These are phyloP conservation scores for Tylopilus orsonianus DNA, from an alignment of 1,284 basidiomycete genomes.

Conservation along the genomic window DNA sequence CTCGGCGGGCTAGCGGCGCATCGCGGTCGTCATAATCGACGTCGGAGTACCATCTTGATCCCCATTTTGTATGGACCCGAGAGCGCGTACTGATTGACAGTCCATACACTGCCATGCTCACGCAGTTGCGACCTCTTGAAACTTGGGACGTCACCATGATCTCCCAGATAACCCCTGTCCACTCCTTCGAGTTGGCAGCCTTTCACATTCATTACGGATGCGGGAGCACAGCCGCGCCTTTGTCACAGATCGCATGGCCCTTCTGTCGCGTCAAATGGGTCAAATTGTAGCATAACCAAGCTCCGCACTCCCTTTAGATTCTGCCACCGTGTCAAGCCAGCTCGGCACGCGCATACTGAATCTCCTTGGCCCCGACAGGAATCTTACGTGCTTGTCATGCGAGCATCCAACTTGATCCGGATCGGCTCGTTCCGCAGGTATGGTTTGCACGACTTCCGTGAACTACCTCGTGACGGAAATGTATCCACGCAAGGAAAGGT, in stretches of 20 bases:
- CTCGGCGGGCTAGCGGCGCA: background rate
- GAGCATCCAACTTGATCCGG: background rate
- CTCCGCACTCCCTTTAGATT: background rate
- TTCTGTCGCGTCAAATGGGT: constrained; percentile 16
- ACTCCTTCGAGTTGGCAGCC: constrained; percentile 5
- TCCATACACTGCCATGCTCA: too few species aligned
- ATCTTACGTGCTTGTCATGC: background rate
- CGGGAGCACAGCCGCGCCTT: background rate
- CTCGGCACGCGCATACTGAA: background rate
- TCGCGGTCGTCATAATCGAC: background rate
- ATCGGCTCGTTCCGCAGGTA: background rate
- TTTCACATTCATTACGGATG: background rate
- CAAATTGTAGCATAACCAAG: background rate
- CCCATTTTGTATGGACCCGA: too few species aligned
- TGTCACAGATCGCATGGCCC: constrained; percentile 8
- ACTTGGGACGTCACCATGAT: constrained; percentile 5
- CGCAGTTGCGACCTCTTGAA: constrained; percentile 2
- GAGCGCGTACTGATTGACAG: too few species aligned
- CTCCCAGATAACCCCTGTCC: background rate
- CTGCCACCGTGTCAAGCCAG: constrained; percentile 2
- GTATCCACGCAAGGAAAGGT: constrained; percentile 11
- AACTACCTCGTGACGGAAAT: constrained; percentile 4
- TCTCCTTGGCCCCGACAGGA: background rate
- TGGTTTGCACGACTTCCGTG: background rate
- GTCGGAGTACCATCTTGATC: background rate